Percentiles rank a stretch among this genome's conserved stretches.
Conservation (phyloP, 768 basidiomycete genomes). For the Fomitopsis serialis region DNA sequence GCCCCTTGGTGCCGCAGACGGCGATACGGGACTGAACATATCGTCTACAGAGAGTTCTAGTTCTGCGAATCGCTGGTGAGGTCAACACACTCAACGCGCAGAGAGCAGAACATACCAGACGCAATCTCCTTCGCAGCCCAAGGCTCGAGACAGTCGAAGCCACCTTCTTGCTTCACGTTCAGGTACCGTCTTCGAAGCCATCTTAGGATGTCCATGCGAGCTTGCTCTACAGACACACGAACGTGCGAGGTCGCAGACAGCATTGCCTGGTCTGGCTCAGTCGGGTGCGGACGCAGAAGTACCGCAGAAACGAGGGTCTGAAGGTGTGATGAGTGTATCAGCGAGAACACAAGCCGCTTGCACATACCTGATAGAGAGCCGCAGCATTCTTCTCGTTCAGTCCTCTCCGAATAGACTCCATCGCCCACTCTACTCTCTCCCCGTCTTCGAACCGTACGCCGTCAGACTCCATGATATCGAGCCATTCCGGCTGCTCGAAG, state of each 20-base stretch:
- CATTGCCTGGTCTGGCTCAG: constrained; percentile 53
- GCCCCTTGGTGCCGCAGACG: constrained; percentile 14
- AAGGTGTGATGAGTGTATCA: background rate
- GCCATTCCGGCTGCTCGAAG: constrained; percentile 67
- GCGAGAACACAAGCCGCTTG: too few species aligned
- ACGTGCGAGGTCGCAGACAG: constrained; percentile 67
- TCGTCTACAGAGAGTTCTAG: constrained; percentile 79
- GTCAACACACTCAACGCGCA: background rate
- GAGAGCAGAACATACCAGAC: constrained; percentile 48
- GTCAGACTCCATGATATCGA: constrained; percentile 67
- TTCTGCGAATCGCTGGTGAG: constrained; percentile 37
- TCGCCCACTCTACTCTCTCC: constrained; percentile 74
- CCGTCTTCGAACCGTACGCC: constrained; percentile 71
- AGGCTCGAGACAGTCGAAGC: constrained; percentile 76
- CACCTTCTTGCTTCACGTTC: constrained; percentile 65
- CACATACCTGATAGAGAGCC: constrained; percentile 70
- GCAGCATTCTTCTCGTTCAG: constrained; percentile 62
- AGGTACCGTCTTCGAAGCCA: constrained; percentile 83
- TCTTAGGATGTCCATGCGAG: constrained; percentile 55
- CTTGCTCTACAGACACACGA: constrained; percentile 68
- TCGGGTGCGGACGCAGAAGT: constrained; percentile 61
- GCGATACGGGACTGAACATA: constrained; percentile 45
- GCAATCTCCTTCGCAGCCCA: constrained; percentile 90
- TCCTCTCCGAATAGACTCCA: constrained; percentile 59
- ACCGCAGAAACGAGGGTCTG: constrained; percentile 72